Evolutionary conservation across 495 filamentous ascomycete genomes (phyloP), one percentile per base, ranked within the genome.

Genomic region (Thermothielavioides terrestris): DNA sequence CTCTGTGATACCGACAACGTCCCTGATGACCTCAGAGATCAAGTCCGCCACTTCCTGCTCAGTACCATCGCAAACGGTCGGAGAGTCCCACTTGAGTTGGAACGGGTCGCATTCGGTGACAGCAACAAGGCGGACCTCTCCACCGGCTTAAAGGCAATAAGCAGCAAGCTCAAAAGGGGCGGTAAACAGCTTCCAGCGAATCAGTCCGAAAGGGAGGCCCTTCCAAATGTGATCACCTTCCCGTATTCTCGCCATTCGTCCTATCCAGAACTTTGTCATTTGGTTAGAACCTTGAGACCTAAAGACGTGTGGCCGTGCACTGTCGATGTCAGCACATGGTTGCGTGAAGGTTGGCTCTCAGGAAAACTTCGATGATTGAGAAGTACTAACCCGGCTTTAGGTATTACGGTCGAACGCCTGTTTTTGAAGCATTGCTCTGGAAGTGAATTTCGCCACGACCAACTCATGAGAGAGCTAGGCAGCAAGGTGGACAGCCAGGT

Each of bases 171-270:
- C 1, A 43, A 59, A 4, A 18, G 52, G 9, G 58, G 26, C 9
- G 47, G 52, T 22, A 59, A 54, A 8, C 53, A 36, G 20, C 26
- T 4, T 6, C 20, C 21, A 6, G 6, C 20, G n/a, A 37, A 42
- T 25, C 28, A 22, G 8, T 17, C 21, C n/a, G 21, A 42, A 0
- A 3, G 18, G 15, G 41, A 55, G 14, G 12, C 14, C 3, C 58
- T 77, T 2, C 68, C 79, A 20, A 70, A 61, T 4, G 50, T 57
- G 18, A 76, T 81, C 26, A 65, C 61, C 10, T 95, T 96, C 51
- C 87, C 89, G 4, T 97, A 91, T 59, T 90, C 91, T 0, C 79
- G 91, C 2, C 91, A 97, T 65, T 94, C 91, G 0, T 95, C 88
- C 0, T 88, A 91, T 43, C 67, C 68, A 0, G 91, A 96, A 63